These are phyloP conservation scores for Setomelanomma holmii DNA, from an alignment of 2,329 filamentous ascomycete species.

Conservation along the genomic window DNA sequence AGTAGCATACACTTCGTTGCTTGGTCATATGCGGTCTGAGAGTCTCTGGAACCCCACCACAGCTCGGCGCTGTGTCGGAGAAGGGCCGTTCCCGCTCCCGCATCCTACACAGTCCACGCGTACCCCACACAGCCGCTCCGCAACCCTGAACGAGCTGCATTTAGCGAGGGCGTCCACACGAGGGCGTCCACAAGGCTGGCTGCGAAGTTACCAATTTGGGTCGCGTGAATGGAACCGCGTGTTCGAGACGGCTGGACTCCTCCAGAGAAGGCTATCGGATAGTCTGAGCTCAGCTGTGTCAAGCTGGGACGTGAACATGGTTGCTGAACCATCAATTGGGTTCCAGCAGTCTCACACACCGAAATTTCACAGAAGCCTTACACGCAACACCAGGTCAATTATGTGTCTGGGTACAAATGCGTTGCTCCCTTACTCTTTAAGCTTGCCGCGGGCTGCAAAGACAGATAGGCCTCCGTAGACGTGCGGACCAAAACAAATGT, in stretches of 20 bases:
- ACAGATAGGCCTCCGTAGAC: too few species aligned
- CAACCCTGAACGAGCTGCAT: background rate
- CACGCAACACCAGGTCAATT: too few species aligned
- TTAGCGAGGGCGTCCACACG: background rate
- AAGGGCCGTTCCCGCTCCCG: background rate
- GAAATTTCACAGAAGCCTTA: too few species aligned
- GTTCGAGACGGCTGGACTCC: background rate
- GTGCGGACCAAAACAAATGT: too few species aligned
- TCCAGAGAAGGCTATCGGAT: background rate
- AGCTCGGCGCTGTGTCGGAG: background rate
- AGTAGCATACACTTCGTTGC: too few species aligned
- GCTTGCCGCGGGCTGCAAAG: too few species aligned
- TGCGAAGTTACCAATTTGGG: background rate
- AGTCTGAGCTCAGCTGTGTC: background rate
- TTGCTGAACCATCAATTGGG: too few species aligned
- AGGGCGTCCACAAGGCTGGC: background rate
- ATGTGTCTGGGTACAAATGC: too few species aligned
- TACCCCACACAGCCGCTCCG: background rate
- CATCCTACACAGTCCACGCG: background rate
- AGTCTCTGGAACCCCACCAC: too few species aligned
- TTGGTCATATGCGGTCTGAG: too few species aligned
- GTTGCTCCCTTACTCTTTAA: too few species aligned
- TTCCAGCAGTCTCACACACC: too few species aligned
- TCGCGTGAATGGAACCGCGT: background rate
- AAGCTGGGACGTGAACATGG: background rate